phyloP scores from a whole-genome alignment of 768 basidiomycete species.

The Kondoa subrosea region DNA sequence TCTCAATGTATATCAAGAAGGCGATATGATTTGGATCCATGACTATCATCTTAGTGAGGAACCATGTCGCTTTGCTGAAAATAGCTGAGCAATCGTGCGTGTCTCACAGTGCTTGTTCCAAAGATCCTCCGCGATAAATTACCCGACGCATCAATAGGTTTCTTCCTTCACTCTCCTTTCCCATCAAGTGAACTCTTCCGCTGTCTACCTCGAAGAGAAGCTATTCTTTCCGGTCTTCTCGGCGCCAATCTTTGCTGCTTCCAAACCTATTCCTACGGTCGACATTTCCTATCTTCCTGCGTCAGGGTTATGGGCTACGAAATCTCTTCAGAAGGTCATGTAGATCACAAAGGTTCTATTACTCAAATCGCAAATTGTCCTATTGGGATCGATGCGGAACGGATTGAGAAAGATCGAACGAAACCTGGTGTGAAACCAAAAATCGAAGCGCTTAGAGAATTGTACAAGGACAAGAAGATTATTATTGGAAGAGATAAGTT shows the following conservation, averaged over 20 bases:
- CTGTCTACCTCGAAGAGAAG: slow-evolving; percentile 72
- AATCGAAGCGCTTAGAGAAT: slow-evolving; percentile 56
- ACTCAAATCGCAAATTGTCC: slow-evolving; percentile 70
- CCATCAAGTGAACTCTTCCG: slow-evolving; percentile 91
- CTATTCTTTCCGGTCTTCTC: slow-evolving; percentile 94
- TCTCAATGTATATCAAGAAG: slow-evolving; percentile 59
- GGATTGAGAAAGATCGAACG: slow-evolving; percentile 58
- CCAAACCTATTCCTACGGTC: slow-evolving; percentile 89
- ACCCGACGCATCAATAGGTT: slow-evolving; percentile 49
- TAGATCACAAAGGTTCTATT: slow-evolving; percentile 70
- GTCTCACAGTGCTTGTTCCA: slow-evolving; percentile 53
- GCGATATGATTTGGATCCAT: slow-evolving; percentile 61
- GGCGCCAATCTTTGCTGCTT: slow-evolving; percentile 92
- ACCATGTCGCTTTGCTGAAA: neutral
- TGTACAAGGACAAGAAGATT: slow-evolving; percentile 96
- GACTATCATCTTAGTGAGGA: slow-evolving; percentile 65
- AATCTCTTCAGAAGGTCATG: slow-evolving; percentile 41
- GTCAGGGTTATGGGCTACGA: slow-evolving; percentile 91
- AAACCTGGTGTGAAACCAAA: slow-evolving; percentile 68
- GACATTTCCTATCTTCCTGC: slow-evolving; percentile 87
- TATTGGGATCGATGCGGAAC: slow-evolving; percentile 83
- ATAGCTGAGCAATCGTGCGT: neutral
- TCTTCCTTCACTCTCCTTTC: slow-evolving; percentile 97
- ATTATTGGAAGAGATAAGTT: slow-evolving; percentile 94
- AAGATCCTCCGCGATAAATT: slow-evolving; percentile 59